Evolutionary conservation across 1,139 yeast species (phyloP), one percentile per base, ranked within the genome.

Genomic region (Geotrichum cucujoidarum): DNA sequence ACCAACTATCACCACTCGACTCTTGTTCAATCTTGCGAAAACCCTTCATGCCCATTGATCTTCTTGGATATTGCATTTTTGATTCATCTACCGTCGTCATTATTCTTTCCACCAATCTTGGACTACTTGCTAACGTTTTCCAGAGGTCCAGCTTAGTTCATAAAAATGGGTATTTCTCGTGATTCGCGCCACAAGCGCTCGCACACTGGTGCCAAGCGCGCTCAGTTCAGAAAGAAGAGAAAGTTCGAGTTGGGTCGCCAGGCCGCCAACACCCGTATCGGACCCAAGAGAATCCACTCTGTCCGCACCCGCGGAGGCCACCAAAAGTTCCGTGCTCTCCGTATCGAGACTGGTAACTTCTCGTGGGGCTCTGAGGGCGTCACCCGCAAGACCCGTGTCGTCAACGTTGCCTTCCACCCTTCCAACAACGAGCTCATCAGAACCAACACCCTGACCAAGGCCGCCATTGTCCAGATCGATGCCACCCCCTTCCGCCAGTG

Each of bases 141-240:
- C 24, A 46, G 46, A 46, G 49, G 49, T 46, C 49, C 49, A 46
- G 46, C 18, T 20, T 35, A 35, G 38, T 52, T 47, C 52, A 60
- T 52, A 54, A n/a, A n/a, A n/a, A 92, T 92, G 98, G 97, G 98
- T 90, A 92, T 92, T 86, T 90, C 97, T 78, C 94, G 99, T 84
- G 98, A 92, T 82, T 90, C 98, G 76, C 96, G 97, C 81, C 98
- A 92, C 89, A 92, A 92, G 87, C 95, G 98, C 79, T 79, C 97
- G 70, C 96, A 95, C 76, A 90, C 99, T 73, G 99, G 99, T 84
- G 99, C 98, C 75, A 90, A 89, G 80, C 90, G 97, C 79, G 97
- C 98, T 77, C 95, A 88, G 78, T 88, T 83, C 95, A 90, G 98
- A 87, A 92, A 92, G 92, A 92, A 92, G 96, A 83, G 99, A 83